phyloP scores from a whole-genome alignment of 2,329 filamentous ascomycete genomes.

The Phyllosticta citrichinensis region DNA sequence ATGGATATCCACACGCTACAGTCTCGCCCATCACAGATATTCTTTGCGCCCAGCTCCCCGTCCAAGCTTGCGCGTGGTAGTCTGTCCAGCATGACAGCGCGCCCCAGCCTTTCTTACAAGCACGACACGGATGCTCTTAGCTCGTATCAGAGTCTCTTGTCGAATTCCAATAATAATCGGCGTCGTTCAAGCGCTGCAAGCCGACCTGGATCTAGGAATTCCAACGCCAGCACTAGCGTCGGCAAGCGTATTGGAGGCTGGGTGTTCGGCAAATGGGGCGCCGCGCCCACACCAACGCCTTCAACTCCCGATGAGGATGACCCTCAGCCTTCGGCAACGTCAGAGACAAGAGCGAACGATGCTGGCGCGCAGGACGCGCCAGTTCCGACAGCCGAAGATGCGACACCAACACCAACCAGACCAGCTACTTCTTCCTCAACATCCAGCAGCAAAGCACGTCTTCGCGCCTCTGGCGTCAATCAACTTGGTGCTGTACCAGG shows the following conservation, averaged over 20 bases:
- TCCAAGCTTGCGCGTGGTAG: constrained; percentile 5
- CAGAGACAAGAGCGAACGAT: constrained; percentile 14
- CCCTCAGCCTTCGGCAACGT: constrained; percentile 12
- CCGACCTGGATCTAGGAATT: neutral
- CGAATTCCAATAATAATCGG: neutral
- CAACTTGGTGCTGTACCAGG: constrained; percentile 29
- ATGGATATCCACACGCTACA: constrained; percentile 83
- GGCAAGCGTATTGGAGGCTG: constrained; percentile 53
- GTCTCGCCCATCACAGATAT: constrained; percentile 64
- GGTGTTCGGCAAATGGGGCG: constrained; percentile 55
- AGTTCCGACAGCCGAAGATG: neutral
- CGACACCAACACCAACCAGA: neutral
- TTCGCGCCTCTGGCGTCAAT: constrained; percentile 28
- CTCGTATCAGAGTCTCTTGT: constrained; percentile 43
- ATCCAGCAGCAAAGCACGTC: neutral
- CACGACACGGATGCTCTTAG: constrained; percentile 42
- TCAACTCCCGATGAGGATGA: neutral
- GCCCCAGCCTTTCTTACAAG: constrained; percentile 16
- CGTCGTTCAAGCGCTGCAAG: neutral
- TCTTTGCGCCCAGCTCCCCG: constrained; percentile 37
- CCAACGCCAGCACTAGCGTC: neutral
- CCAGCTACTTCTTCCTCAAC: neutral
- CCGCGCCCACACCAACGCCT: constrained; percentile 28
- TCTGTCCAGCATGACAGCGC: constrained; percentile 35
- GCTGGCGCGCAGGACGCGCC: constrained; percentile 4